Conservation (phyloP, 306 rosid species). For the Arachis hypogaea region DNA sequence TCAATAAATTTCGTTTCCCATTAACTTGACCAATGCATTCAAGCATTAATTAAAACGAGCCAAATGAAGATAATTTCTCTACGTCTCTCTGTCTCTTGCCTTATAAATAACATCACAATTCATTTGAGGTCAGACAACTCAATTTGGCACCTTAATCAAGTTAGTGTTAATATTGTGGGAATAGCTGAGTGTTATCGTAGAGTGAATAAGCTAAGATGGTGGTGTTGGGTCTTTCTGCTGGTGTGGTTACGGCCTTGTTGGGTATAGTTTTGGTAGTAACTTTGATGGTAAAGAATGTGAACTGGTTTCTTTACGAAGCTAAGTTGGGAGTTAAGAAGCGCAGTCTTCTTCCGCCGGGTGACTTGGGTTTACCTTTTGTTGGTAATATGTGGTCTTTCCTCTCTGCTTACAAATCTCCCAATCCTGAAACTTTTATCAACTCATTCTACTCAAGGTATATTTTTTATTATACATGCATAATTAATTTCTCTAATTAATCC, state of each 20-base stretch:
- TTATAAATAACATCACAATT: no score
- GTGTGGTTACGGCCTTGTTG: constrained; percentile 17
- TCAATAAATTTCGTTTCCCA: no score
- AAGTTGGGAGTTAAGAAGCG: constrained; percentile 50
- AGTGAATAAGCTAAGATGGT: not conserved
- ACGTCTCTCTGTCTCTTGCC: no score
- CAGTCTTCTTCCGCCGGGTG: constrained; percentile 73
- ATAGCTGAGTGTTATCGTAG: no score
- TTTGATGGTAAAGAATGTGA: constrained; percentile 51
- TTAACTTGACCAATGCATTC: no score
- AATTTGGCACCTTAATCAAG: not conserved
- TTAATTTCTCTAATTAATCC: no score
- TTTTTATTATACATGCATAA: no score
- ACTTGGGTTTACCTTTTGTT: constrained; percentile 77
- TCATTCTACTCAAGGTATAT: constrained; percentile 54
- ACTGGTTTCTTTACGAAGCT: constrained; percentile 58
- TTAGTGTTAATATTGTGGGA: not conserved
- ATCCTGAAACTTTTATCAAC: constrained; percentile 72
- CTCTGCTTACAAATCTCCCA: constrained; percentile 63
- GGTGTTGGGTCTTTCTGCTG: constrained; percentile 8
- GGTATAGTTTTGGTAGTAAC: constrained; percentile 34
- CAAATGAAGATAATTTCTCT: no score
- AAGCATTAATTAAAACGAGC: no score
- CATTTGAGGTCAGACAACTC: no score
- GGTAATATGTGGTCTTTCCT: constrained; percentile 96